Percentiles rank a stretch among this genome's conserved stretches.
These are phyloP conservation scores for Sporothrix sp. DNA, from an alignment of 2,329 filamentous ascomycete genomes.

Conservation along the genomic window DNA sequence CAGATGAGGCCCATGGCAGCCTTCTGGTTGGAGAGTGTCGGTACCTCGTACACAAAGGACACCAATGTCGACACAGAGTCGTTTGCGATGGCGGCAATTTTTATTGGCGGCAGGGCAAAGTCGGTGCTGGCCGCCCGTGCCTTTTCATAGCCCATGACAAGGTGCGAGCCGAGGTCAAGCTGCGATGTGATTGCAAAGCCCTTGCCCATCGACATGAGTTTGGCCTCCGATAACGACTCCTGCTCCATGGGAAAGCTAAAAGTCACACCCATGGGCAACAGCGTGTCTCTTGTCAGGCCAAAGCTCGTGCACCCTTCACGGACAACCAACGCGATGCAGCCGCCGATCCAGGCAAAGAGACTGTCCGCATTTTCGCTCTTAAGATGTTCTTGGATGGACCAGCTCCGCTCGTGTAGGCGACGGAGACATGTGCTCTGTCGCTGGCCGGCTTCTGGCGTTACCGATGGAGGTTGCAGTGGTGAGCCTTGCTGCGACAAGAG, in stretches of 20 bases:
- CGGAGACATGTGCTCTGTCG: constrained; percentile 28
- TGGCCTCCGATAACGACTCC: constrained; percentile 50
- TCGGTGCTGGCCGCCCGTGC: constrained; percentile 26
- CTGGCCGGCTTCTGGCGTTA: neutral
- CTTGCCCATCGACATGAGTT: constrained; percentile 60
- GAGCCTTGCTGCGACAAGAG: neutral
- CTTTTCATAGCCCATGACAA: constrained; percentile 49
- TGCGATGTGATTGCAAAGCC: constrained; percentile 55
- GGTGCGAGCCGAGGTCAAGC: constrained; percentile 49
- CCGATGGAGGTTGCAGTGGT: neutral
- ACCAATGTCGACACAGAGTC: constrained; percentile 72
- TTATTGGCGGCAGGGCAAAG: constrained; percentile 49
- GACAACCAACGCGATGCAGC: constrained; percentile 66
- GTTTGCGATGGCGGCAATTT: constrained; percentile 68
- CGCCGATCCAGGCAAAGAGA: constrained; percentile 73
- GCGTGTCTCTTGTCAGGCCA: constrained; percentile 32
- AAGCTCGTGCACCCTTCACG: constrained; percentile 41
- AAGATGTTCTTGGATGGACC: constrained; percentile 64
- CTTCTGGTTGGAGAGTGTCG: constrained; percentile 49
- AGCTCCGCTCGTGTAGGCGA: constrained; percentile 57
- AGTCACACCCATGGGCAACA: constrained; percentile 56
- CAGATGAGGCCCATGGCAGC: constrained; percentile 74
- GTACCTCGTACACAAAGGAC: constrained; percentile 64
- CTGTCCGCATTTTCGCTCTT: constrained; percentile 66
- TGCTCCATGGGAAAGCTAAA: constrained; percentile 65